These are phyloP conservation scores for Beauveria brongniartii DNA, from an alignment of 2,329 filamentous ascomycete species.

Conservation along the genomic window DNA sequence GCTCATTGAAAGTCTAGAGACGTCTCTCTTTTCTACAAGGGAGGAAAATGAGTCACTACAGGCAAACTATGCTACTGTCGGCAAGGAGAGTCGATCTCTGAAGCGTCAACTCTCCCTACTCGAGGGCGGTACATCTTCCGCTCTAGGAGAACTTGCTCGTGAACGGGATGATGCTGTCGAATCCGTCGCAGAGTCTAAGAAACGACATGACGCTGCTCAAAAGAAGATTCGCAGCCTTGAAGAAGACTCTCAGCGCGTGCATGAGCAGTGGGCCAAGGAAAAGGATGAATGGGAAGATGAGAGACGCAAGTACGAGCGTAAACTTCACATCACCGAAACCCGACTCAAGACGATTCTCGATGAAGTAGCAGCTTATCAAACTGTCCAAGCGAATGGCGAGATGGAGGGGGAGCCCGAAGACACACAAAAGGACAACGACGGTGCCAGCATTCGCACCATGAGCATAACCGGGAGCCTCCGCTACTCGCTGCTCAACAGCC, in stretches of 20 bases:
- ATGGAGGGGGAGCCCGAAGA: conserved; percentile 55
- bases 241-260: conserved; percentile 70
- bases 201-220: conserved; percentile 67
- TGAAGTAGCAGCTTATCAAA: conserved; percentile 69
- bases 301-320: conserved; percentile 72
- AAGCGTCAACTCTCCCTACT: conserved; percentile 81
- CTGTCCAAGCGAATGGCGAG: conserved; percentile 36
- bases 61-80: conserved; percentile 50
- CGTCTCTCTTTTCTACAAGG: conserved; percentile 59
- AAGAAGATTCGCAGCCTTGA: conserved; percentile 73
- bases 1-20: conserved; percentile 78
- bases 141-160: conserved; percentile 70
- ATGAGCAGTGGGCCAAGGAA: conserved; percentile 76
- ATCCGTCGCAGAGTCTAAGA: conserved; percentile 61
- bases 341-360: conserved; percentile 77
- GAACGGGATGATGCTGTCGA: conserved; percentile 83
- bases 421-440: conserved; percentile 57
- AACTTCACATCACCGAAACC: conserved; percentile 81
- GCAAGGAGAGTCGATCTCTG: conserved; percentile 70
- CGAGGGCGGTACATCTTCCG: conserved; percentile 81
- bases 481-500: conserved; percentile 60
- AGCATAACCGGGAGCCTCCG: conserved; percentile 66
- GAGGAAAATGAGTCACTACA: conserved; percentile 68
- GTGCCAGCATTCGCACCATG: conserved; percentile 61
- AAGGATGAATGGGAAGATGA: conserved; percentile 80